A percentile compares a stretch with the other conserved stretches of the same genome.
Evolutionary conservation across 1,139 yeast genomes (phyloP).

Genomic region (Suhomyces bolitotheri): DNA sequence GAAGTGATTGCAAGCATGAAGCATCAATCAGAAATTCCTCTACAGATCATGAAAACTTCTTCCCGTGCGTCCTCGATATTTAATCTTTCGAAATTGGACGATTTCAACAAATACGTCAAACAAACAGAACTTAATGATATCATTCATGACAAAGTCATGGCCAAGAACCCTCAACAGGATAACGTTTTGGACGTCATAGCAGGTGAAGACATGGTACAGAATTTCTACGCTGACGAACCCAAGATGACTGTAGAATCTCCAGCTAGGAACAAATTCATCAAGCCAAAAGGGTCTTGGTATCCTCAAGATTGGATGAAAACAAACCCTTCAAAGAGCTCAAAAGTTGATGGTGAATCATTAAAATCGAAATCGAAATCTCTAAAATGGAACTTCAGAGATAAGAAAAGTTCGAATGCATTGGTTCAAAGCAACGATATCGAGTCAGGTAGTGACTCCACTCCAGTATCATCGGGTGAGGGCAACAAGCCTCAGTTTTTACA

Average conservation of each 20-base stretch:
- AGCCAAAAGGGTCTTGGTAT: conserved; percentile 17
- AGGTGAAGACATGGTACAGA: conserved; percentile 30
- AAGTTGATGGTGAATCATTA: conserved; percentile 12
- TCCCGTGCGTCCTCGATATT: conserved; percentile 31
- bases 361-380: conserved; percentile 7
- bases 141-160: conserved; percentile 25
- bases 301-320: conserved; percentile 14
- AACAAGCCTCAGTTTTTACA: conserved; percentile 27
- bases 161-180: conserved; percentile 13
- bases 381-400: conserved; percentile 10
- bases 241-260: conserved; percentile 16
- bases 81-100: conserved; percentile 38
- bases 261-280: conserved; percentile 7
- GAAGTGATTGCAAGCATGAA: conserved; percentile 17
- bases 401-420: conserved; percentile 6
- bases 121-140: conserved; percentile 39
- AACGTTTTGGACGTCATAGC: conserved; percentile 33
- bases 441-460: conserved; percentile 5
- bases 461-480: conserved; percentile 1
- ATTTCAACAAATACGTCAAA: conserved; percentile 36
- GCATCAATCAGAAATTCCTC: conserved; percentile 26
- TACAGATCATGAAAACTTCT: conserved; percentile 23
- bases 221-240: conserved; percentile 28
- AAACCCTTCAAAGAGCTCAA: conserved; percentile 4
- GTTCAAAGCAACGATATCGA: conserved; percentile 11